Evolutionary conservation across 331 rosid species (phyloP).

Genomic region (Cydonia oblonga): DNA sequence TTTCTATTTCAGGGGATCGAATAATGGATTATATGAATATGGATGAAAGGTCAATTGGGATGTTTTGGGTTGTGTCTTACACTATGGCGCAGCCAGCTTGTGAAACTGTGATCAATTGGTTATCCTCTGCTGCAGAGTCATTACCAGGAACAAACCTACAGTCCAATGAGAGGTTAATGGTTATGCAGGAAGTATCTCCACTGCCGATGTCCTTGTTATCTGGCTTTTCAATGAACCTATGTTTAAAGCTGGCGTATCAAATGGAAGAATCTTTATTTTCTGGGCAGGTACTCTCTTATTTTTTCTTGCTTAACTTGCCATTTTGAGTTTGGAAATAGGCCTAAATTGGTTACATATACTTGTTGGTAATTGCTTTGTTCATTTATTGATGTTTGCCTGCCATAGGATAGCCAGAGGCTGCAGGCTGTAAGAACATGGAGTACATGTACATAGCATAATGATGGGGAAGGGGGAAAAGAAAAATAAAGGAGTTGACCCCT

Average conservation of each 20-base stretch:
- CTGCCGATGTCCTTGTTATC: conserved; percentile 86
- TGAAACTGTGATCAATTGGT: conserved; percentile 86
- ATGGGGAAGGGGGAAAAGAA: background rate
- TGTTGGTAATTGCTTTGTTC: background rate
- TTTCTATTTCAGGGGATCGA: conserved; percentile 57
- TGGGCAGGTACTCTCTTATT: conserved; percentile 51
- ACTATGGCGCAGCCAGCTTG: conserved; percentile 98
- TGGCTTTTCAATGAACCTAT: conserved; percentile 88
- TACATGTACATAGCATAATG: background rate
- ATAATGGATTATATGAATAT: conserved; percentile 92
- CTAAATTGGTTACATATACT: background rate
- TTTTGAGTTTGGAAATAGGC: background rate
- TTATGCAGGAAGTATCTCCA: conserved; percentile 86
- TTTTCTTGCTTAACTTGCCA: background rate
- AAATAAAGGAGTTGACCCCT: background rate
- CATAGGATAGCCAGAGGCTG: background rate
- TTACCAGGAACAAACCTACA: conserved; percentile 56
- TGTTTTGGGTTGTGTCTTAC: conserved; percentile 99
- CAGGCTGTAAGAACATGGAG: background rate
- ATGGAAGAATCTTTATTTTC: conserved; percentile 85
- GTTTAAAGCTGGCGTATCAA: conserved; percentile 72
- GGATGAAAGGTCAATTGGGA: conserved; percentile 97
- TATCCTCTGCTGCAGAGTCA: conserved; percentile 53
- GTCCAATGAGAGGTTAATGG: conserved; percentile 57
- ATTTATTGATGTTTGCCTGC: background rate